Evolutionary conservation across 2,329 filamentous ascomycete genomes (phyloP).

Genomic region (Microdochium bolleyi): DNA sequence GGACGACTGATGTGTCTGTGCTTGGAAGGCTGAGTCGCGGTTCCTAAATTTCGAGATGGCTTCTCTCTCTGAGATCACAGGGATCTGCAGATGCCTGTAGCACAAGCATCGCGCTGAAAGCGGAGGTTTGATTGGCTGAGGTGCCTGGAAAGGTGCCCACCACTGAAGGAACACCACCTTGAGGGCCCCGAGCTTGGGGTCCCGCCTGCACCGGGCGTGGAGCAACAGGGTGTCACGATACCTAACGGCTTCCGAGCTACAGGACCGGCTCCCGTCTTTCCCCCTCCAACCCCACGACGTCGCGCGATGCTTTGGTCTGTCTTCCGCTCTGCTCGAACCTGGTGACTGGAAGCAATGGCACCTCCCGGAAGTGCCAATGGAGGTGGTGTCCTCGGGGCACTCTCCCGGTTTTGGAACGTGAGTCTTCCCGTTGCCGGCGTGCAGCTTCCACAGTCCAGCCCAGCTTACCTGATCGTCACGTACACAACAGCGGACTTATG

Average conservation of each 20-base stretch:
- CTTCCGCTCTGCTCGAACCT: conserved; percentile 27
- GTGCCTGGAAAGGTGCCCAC: no score
- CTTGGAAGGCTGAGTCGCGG: background rate
- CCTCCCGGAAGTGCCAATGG: conserved; percentile 15
- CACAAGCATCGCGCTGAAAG: no score
- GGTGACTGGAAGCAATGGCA: conserved; percentile 36
- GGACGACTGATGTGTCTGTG: background rate
- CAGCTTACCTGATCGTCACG: background rate
- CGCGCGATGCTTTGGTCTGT: conserved; percentile 26
- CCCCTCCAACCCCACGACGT: background rate
- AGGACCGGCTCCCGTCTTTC: background rate
- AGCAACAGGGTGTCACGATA: background rate
- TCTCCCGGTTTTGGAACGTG: conserved; percentile 41
- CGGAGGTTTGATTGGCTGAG: background rate
- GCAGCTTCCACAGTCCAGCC: background rate
- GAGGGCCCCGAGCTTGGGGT: background rate
- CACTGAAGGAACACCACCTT: background rate
- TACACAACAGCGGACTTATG: conserved; percentile 62
- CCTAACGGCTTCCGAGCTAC: background rate
- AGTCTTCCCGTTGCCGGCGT: conserved; percentile 5
- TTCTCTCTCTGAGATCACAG: conserved; percentile 1
- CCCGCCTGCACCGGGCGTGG: background rate
- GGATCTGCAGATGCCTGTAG: no score
- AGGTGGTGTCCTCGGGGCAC: conserved; percentile 16
- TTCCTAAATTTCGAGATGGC: conserved; percentile 4